Evolutionary conservation across 768 basidiomycete species (phyloP).

Genomic region (Phlebiopsis gigantea): DNA sequence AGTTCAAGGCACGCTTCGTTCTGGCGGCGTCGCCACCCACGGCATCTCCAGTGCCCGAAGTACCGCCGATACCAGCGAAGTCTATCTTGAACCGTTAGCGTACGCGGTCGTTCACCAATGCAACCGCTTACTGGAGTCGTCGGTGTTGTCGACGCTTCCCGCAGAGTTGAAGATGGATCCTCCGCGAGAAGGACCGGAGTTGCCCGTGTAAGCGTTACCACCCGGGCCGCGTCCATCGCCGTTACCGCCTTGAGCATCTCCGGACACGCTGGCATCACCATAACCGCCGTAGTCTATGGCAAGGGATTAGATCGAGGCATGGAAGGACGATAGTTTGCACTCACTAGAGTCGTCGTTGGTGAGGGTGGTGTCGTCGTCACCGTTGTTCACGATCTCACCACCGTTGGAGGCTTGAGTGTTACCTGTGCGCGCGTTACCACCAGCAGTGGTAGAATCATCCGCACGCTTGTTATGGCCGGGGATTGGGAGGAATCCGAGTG

Average conservation of each 20-base stretch:
- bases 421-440: conserved; percentile 25
- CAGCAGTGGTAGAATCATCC: conserved; percentile 16
- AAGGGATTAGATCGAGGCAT: neutral
- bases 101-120: neutral
- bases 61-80: conserved; percentile 4
- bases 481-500: neutral
- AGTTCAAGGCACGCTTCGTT: conserved; percentile 13
- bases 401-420: conserved; percentile 17
- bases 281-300: conserved; percentile 11
- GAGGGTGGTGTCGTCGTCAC: neutral
- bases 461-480: conserved; percentile 18
- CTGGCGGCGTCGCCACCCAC: conserved; percentile 7
- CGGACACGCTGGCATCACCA: conserved; percentile 2
- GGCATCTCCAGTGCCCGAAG: conserved; percentile 9
- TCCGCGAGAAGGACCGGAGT: conserved; percentile 10
- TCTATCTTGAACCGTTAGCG: neutral
- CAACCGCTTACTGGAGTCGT: conserved; percentile 6
- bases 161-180: conserved; percentile 9
- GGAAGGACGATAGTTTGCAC: neutral
- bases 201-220: conserved; percentile 12
- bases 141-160: conserved; percentile 10
- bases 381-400: conserved; percentile 15
- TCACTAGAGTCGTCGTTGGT: conserved; percentile 18
- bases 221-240: conserved; percentile 11
- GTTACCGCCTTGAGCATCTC: conserved; percentile 9